These are phyloP conservation scores for Leccinum olivaceopallidum DNA, from an alignment of 768 basidiomycete species.

Conservation along the genomic window DNA sequence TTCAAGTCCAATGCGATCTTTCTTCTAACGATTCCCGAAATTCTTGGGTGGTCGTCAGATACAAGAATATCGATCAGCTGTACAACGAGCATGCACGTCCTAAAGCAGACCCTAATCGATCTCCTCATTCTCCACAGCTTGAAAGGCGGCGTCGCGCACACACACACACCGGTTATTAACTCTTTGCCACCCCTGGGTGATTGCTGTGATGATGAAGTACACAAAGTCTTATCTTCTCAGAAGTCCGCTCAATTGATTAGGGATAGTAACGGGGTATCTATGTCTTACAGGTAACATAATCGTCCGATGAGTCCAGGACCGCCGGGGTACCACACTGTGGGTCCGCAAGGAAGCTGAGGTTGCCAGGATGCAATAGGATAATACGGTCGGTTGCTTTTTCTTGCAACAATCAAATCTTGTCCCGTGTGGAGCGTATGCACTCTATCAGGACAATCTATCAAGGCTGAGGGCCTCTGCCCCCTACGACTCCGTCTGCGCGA, in stretches of 20 bases:
- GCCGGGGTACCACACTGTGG: background rate
- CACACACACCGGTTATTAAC: background rate
- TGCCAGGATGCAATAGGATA: too few species aligned
- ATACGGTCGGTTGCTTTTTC: background rate
- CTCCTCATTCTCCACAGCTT: background rate
- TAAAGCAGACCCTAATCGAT: background rate
- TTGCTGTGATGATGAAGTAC: background rate
- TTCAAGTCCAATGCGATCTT: background rate
- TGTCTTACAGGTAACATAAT: background rate
- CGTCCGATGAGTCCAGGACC: too few species aligned
- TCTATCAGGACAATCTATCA: too few species aligned
- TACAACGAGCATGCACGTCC: background rate
- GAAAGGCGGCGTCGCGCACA: too few species aligned
- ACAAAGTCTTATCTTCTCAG: background rate
- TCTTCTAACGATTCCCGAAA: too few species aligned
- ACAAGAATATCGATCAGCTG: background rate
- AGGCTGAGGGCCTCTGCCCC: too few species aligned
- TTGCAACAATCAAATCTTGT: too few species aligned
- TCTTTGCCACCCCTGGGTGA: background rate
- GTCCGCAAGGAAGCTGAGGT: too few species aligned
- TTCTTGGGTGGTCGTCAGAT: background rate
- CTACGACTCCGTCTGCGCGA: too few species aligned
- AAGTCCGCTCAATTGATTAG: background rate
- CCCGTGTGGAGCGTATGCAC: too few species aligned
- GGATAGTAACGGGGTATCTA: background rate